These are phyloP conservation scores for Phylloporus sp. DNA, from an alignment of 768 basidiomycete species.

Conservation along the genomic window DNA sequence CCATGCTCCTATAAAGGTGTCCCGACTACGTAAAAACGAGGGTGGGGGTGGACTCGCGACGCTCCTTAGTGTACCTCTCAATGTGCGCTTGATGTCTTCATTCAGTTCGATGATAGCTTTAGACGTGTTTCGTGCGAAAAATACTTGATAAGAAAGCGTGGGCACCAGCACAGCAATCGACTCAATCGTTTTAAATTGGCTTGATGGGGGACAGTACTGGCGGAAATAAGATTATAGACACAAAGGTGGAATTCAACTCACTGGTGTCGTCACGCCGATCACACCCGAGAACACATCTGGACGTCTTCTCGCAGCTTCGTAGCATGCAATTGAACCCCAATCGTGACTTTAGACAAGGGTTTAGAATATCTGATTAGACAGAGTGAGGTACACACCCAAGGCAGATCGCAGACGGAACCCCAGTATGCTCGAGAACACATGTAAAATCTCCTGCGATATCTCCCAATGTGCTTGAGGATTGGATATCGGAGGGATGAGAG, in stretches of 20 bases:
- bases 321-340: conserved; percentile 68
- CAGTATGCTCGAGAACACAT: conserved; percentile 55
- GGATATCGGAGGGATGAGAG: conserved; percentile 58
- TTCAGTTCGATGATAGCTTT: conserved; percentile 52
- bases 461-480: conserved; percentile 53
- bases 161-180: conserved; percentile 42
- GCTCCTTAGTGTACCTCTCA: conserved; percentile 54
- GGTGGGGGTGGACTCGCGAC: conserved; percentile 54
- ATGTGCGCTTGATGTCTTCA: conserved; percentile 49
- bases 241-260: conserved; percentile 27
- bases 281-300: conserved; percentile 63
- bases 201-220: conserved; percentile 59
- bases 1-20: conserved; percentile 55
- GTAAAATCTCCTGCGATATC: conserved; percentile 62
- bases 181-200: conserved; percentile 45
- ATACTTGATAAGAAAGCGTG: conserved; percentile 59
- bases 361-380: not conserved
- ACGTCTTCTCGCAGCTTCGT: conserved; percentile 62
- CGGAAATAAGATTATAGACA: not conserved
- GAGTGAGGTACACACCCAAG: conserved; percentile 47
- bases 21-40: conserved; percentile 46
- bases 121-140: conserved; percentile 49
- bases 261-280: conserved; percentile 57
- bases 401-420: conserved; percentile 48
- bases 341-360: conserved; percentile 51